Evolutionary conservation across 2,329 filamentous ascomycete species (phyloP).

Genomic region (Verticillium isaacii): DNA sequence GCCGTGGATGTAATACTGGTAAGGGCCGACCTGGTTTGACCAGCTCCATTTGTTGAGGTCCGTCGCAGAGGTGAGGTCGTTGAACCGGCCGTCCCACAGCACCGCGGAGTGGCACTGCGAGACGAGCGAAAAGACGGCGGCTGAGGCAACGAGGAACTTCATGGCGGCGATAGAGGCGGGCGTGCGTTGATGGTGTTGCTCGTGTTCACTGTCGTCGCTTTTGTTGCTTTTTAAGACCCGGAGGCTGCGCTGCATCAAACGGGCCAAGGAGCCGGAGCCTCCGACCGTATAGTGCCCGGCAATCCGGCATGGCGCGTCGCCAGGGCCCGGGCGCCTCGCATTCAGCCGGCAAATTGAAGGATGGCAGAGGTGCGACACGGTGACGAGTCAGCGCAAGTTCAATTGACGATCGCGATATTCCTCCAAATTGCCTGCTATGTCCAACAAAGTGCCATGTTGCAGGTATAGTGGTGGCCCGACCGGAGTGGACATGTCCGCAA

Average conservation of each 20-base stretch:
- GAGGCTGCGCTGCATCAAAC: not conserved
- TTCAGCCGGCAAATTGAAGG: not conserved
- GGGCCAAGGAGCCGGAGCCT: not conserved
- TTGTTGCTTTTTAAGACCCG: not conserved
- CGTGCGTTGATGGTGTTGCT: not conserved
- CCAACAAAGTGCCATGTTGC: not conserved
- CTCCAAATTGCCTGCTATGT: not conserved
- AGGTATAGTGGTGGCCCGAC: not conserved
- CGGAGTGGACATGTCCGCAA: too few relatives aligned
- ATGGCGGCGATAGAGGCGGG: not conserved
- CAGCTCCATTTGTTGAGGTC: slow-evolving; percentile 61
- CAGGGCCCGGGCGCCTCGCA: not conserved
- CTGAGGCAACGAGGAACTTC: not conserved
- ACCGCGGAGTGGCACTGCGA: slow-evolving; percentile 19
- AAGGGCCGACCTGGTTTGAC: slow-evolving; percentile 63
- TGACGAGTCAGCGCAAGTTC: not conserved
- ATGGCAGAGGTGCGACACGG: not conserved
- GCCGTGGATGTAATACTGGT: slow-evolving; percentile 76
- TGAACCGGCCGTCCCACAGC: slow-evolving; percentile 64
- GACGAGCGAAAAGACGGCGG: not conserved
- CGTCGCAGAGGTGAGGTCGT: slow-evolving; percentile 46
- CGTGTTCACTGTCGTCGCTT: not conserved
- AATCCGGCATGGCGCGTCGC: not conserved
- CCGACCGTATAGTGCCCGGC: not conserved
- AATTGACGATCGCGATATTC: not conserved